phyloP scores from a whole-genome alignment of 2,329 filamentous ascomycete genomes.

The Helicocarpus griseus region DNA sequence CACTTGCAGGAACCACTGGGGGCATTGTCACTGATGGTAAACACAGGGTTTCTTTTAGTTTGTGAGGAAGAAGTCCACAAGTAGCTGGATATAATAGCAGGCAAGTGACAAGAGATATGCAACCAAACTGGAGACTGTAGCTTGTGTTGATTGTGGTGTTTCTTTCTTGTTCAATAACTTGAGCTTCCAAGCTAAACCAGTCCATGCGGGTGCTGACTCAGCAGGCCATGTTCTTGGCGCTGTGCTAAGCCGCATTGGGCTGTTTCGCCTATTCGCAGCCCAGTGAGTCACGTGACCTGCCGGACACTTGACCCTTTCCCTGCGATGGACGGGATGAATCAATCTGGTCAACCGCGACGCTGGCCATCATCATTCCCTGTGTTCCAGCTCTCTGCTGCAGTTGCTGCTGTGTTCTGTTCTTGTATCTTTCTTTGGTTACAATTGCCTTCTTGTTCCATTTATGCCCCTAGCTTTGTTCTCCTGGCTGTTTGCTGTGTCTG shows the following conservation, averaged over 20 bases:
- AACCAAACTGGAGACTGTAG: background rate
- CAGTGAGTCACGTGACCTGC: constrained; percentile 13
- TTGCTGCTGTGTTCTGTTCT: background rate
- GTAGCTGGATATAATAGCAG: background rate
- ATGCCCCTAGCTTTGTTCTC: background rate
- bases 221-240: background rate
- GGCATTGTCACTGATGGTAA: constrained; percentile 39
- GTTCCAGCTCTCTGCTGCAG: background rate
- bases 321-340: background rate
- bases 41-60: background rate
- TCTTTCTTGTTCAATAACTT: background rate
- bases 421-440: constrained; percentile 6
- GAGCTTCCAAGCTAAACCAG: background rate
- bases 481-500: constrained; percentile 1
- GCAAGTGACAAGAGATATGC: background rate
- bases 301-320: constrained; percentile 6
- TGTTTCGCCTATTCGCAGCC: background rate
- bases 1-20: constrained; percentile 44
- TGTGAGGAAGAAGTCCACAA: background rate
- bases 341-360: background rate
- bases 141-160: background rate
- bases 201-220: background rate
- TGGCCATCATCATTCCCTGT: background rate
- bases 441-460: background rate
- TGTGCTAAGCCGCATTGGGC: background rate